phyloP scores from a whole-genome alignment of 176 grass and related monocot genomes.

The Ensete glaucum region DNA sequence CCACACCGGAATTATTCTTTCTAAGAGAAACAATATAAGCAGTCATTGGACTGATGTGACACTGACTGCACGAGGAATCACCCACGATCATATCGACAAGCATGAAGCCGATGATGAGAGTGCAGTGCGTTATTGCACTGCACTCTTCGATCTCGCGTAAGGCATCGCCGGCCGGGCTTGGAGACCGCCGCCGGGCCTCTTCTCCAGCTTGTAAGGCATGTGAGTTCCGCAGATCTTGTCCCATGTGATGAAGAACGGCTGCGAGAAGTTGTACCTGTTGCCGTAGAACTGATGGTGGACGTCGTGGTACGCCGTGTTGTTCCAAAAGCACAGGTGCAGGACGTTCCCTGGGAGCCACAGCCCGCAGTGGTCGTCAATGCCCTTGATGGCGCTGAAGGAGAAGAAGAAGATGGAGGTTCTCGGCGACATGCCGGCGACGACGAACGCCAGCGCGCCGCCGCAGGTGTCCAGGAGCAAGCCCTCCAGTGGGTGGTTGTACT shows the following conservation, averaged over 20 bases:
- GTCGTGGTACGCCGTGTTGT: neutral
- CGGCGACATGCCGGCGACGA: conserved; percentile 57
- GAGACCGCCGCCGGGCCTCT: neutral
- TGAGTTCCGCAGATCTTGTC: neutral
- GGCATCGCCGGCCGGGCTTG: neutral
- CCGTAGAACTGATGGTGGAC: neutral
- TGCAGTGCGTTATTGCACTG: no score
- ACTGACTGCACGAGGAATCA: no score
- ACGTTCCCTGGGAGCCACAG: neutral
- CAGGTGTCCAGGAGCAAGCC: conserved; percentile 74
- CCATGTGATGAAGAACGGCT: neutral
- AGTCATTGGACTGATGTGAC: no score
- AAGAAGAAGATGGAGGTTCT: neutral
- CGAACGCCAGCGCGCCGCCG: conserved; percentile 69
- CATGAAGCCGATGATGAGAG: no score
- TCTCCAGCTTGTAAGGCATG: neutral
- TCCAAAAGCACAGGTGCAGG: neutral
- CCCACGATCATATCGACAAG: no score
- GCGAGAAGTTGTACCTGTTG: neutral
- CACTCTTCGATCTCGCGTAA: no score
- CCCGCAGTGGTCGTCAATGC: neutral
- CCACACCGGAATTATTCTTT: no score
- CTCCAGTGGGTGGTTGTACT: conserved; percentile 89
- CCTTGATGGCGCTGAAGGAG: neutral
- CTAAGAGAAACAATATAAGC: no score